Conservation (phyloP, 495 filamentous ascomycete genomes). For the Hapsidospora chrysogenum region DNA sequence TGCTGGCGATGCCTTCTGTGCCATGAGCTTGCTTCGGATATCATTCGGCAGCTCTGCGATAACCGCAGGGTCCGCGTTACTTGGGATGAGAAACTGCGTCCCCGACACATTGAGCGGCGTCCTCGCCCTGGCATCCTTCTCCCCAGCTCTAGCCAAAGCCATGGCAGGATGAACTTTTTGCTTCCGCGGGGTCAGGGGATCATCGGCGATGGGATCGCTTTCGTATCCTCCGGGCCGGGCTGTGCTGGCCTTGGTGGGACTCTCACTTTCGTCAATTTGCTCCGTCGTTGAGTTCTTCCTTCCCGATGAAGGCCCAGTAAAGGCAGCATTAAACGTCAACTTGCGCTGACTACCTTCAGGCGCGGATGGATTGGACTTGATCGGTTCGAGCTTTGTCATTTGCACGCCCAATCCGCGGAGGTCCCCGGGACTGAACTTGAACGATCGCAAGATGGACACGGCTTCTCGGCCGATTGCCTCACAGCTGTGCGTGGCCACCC, state of each 20-base stretch:
- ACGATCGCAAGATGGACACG: conserved; percentile 64
- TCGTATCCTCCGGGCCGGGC: conserved; percentile 25
- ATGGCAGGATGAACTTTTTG: conserved; percentile 37
- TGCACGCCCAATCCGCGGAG: conserved; percentile 79
- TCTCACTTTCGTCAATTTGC: conserved; percentile 9
- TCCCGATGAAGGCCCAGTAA: conserved; percentile 5
- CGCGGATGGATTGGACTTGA: conserved; percentile 31
- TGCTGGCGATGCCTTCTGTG: conserved; percentile 11
- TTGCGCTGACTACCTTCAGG: conserved; percentile 47
- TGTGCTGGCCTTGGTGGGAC: conserved; percentile 11
- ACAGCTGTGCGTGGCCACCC: conserved; percentile 60
- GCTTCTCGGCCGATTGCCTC: conserved; percentile 63
- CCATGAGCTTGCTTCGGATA: conserved; percentile 56
- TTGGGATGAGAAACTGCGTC: conserved; percentile 78
- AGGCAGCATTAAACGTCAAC: conserved; percentile 18
- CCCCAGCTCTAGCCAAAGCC: conserved; percentile 32
- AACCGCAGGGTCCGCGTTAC: conserved; percentile 56
- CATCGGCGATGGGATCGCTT: conserved; percentile 22
- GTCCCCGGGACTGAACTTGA: conserved; percentile 76
- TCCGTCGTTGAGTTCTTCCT: conserved; percentile 12
- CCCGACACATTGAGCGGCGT: conserved; percentile 62
- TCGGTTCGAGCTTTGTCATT: conserved; percentile 75
- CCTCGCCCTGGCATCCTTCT: conserved; percentile 38
- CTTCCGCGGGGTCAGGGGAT: conserved; percentile 50
- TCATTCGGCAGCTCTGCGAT: conserved; percentile 63